Evolutionary conservation across 2,329 filamentous ascomycete species (phyloP), one percentile per base, ranked within the genome.

Genomic region (Pestalotiopsis sp.): DNA sequence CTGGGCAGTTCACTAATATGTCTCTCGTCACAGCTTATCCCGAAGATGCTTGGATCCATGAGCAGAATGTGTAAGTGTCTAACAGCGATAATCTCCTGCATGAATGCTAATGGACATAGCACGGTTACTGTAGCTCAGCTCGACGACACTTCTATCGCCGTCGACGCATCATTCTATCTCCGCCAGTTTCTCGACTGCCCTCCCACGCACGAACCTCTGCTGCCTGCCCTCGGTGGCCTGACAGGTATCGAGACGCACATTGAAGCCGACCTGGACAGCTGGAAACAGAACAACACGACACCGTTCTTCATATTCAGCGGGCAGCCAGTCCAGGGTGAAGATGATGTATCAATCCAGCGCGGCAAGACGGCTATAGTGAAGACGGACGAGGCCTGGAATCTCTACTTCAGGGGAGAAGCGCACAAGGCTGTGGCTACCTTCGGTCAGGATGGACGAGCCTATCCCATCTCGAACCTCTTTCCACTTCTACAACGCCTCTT

Each of bases 301-400:
- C 93, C 93, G 2, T 84, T 97, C 71, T 98, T 99, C 79, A 87
- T 99, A 65, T 99, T 99, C 81, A 93, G 95, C 79, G 96, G 96
- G 45, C 88, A 97, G 75, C 90, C 94, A 52, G 87, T 94, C 70
- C 90, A 90, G 52, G 92, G 92, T 68, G 92, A 93, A 76, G 91
- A 95, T 75, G 90, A 93, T 61, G 85, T 91, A 69, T 84, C 90
- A 27, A 85, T 92, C 67, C 87, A 90, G 72, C 88, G 88, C 60
- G 89, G 88, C 31, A 87, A 87, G 63, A 85, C 86, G 38, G 92
- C 93, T 72, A 90, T 91, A 71, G 81, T 87, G 70, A 90, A 91
- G 73, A 94, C 93, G 65, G 88, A 93, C 72, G 84, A 91, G 68
- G 96, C 95, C 3, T 99, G 96, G 95, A 87, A 89, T 3, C 83